phyloP scores from a whole-genome alignment of 805 yeast species.

The Saitoella complicata region DNA sequence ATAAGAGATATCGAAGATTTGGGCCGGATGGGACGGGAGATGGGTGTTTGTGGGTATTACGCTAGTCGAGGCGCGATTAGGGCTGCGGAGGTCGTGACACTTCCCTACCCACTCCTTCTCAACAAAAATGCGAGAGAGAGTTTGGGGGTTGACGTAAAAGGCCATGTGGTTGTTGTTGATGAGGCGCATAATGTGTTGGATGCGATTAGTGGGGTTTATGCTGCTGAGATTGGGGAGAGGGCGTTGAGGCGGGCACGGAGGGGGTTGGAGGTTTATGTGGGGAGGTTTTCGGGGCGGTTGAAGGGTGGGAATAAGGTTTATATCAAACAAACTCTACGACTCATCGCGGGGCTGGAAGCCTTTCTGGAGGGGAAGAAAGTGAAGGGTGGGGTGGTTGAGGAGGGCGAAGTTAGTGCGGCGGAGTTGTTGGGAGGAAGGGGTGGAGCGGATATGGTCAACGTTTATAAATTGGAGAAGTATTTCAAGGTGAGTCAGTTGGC shows the following conservation, averaged over 20 bases:
- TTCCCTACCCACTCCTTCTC: conserved; percentile 70
- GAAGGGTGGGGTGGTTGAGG: conserved; percentile 37
- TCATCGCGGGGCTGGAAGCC: conserved; percentile 33
- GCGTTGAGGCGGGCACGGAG: conserved; percentile 32
- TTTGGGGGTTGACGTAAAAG: conserved; percentile 40
- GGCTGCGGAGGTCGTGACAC: conserved; percentile 52
- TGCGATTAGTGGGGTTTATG: conserved; percentile 52
- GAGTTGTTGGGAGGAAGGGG: conserved; percentile 14
- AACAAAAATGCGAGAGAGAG: conserved; percentile 44
- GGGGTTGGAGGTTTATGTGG: conserved; percentile 39
- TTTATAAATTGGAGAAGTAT: conserved; percentile 50
- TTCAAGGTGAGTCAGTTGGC: conserved; percentile 58
- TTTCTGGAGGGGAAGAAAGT: conserved; percentile 11
- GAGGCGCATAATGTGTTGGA: conserved; percentile 86
- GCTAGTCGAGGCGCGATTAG: conserved; percentile 42
- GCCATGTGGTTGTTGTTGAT: conserved; percentile 63
- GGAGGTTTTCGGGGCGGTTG: conserved; percentile 45
- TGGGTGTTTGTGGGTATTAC: conserved; percentile 68
- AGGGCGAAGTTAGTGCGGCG: conserved; percentile 33
- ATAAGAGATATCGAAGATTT: conserved; percentile 72
- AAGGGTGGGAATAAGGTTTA: conserved; percentile 59
- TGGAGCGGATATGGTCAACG: conserved; percentile 53
- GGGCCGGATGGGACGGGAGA: conserved; percentile 37
- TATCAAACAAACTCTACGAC: conserved; percentile 42
- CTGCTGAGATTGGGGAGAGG: conserved; percentile 35